These are phyloP conservation scores for Pontederia paniculata DNA, from an alignment of 176 grass and related monocot species.

Conservation along the genomic window DNA sequence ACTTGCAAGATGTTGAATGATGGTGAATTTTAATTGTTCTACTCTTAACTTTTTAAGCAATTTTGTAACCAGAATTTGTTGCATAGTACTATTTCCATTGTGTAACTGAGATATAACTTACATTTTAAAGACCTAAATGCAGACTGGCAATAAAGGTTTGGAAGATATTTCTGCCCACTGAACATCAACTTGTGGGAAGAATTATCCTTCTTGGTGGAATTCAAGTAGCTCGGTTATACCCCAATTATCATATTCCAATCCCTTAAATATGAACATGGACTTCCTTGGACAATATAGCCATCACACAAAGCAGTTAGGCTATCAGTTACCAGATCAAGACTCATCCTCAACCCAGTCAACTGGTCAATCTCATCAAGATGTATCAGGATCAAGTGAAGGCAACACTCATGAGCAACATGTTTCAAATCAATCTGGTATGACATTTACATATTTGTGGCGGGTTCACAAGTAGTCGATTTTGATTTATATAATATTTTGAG, in stretches of 20 bases:
- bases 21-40: no score
- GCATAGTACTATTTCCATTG: no score
- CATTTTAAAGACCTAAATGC: slow-evolving; percentile 12
- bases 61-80: no score
- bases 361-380: slow-evolving; percentile 45
- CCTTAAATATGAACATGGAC: slow-evolving; percentile 22
- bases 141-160: slow-evolving; percentile 14
- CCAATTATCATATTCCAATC: slow-evolving; percentile 22
- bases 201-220: slow-evolving; percentile 29
- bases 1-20: no score
- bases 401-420: slow-evolving; percentile 41
- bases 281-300: slow-evolving; percentile 29
- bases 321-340: slow-evolving; percentile 31
- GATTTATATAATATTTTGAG: no score
- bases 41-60: no score
- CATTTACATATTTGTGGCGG: slow-evolving; percentile 1
- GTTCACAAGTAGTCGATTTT: neutral
- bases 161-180: slow-evolving; percentile 36
- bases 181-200: slow-evolving; percentile 31
- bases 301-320: slow-evolving; percentile 35
- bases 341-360: slow-evolving; percentile 40
- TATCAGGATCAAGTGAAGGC: slow-evolving; percentile 50
- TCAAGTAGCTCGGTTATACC: slow-evolving; percentile 15
- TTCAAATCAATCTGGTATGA: slow-evolving; percentile 55
- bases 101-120: no score